Percentiles rank a stretch among this genome's conserved stretches.
phyloP scores from a whole-genome alignment of 2,329 filamentous ascomycete genomes.

The Zasmidium citrigriseum region DNA sequence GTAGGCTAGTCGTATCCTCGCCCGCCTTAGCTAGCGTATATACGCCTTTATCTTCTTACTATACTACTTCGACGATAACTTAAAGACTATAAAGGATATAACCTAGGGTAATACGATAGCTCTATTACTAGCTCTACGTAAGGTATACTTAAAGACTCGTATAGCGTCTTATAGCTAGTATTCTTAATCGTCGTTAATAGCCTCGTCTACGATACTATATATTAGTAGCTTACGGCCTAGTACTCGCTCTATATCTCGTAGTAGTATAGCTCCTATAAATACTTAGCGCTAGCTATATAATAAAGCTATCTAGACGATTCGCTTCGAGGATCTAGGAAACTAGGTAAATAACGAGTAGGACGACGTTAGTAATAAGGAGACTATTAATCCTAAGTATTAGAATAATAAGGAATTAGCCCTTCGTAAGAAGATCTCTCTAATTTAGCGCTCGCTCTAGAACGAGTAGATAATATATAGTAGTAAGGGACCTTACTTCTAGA shows the following conservation, averaged over 20 bases:
- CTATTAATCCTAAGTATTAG: not conserved
- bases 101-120: not conserved
- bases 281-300: not conserved
- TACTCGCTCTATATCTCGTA: not conserved
- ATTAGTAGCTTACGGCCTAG: not conserved
- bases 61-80: not conserved
- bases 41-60: not conserved
- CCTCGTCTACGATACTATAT: not conserved
- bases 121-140: too few species aligned
- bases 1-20: not conserved
- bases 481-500: not conserved
- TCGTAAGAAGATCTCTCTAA: not conserved
- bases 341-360: not conserved
- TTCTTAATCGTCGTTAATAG: not conserved
- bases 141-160: too few species aligned
- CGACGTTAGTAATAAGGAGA: not conserved
- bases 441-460: not conserved
- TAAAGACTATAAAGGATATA: not conserved
- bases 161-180: not conserved
- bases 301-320: not conserved
- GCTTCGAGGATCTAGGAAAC: not conserved
- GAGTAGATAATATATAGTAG: not conserved
- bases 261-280: not conserved
- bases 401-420: not conserved
- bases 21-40: not conserved